Evolutionary conservation across 257 asterid genomes (phyloP), one percentile per base, ranked within the genome.

Genomic region (Penstemon davidsonii): DNA sequence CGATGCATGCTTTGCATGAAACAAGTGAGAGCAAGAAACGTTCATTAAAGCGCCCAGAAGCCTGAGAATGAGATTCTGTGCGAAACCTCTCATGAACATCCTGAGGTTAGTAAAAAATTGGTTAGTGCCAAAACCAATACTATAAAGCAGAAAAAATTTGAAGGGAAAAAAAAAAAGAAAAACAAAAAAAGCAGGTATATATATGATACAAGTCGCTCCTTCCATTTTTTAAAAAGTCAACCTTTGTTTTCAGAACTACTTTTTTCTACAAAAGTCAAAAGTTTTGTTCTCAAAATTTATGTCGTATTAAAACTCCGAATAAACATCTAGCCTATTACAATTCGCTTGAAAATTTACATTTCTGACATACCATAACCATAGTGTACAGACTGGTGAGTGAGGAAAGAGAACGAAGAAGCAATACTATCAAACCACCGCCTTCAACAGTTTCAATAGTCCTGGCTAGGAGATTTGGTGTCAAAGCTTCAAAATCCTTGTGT

Each of bases 371-470:
- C 99, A 94, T 94, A 76, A 83, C 96, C 99, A 94, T 94, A 55
- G 99, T 86, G 88, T 47, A 87, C 58, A 94, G 88, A 67, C 96
- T 85, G 47, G 96, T 85, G 59, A 94, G 91, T 7, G 99, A 91
- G 62, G 99, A 79, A 68, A 94, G 79, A 33, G 97, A 83, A 69
- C 93, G 96, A 51, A 94, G 87, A 78, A 94, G 82, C 83, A 94
- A 80, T 41, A 94, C 77, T 65, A 94, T 86, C 89, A 94, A 68
- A 53, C 99, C 99, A 76, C 99, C 97, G 67, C 99, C 99, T 81
- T 88, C 97, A 80, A 94, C 99, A 37, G 99, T 94, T 83, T 94
- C 99, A 75, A 94, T 88, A 59, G 99, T 94, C 83, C 97, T 88
- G 25, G 99, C 97, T n/a, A 94, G 86, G 51, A 94, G 88, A 79